These are phyloP conservation scores for Botryotinia narcissicola DNA, from an alignment of 2,329 filamentous ascomycete genomes.

Conservation along the genomic window DNA sequence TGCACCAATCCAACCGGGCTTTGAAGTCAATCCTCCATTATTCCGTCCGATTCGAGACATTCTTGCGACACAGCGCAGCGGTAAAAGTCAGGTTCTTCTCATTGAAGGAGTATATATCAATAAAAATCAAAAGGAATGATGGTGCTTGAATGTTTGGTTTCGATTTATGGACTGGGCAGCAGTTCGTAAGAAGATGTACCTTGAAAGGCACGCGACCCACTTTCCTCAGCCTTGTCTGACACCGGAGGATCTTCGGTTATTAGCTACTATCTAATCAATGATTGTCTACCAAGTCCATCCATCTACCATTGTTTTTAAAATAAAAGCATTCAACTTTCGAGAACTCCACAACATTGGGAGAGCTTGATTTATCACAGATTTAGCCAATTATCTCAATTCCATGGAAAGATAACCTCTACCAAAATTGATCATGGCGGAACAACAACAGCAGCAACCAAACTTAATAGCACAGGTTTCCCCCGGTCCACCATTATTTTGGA, in stretches of 20 bases:
- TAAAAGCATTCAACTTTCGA: neutral
- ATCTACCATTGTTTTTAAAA: neutral
- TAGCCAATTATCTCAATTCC: no score
- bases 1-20: constrained; percentile 35
- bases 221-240: constrained; percentile 13
- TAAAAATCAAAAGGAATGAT: neutral
- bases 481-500: constrained; percentile 85
- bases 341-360: neutral
- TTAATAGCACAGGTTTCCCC: constrained; percentile 68
- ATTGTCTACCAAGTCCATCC: neutral
- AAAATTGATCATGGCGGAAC: constrained; percentile 50
- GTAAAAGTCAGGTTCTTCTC: constrained; percentile 19
- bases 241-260: neutral
- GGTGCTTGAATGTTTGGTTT: neutral
- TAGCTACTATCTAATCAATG: neutral
- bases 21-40: constrained; percentile 28
- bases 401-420: neutral
- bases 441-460: constrained; percentile 45
- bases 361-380: neutral
- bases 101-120: constrained; percentile 5
- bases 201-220: constrained; percentile 5
- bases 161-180: neutral
- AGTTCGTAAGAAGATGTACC: neutral
- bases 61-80: constrained; percentile 18
- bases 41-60: constrained; percentile 18